Evolutionary conservation across 257 asterid species (phyloP), one percentile per base, ranked within the genome.

Genomic region (Nicotiana undulata): DNA sequence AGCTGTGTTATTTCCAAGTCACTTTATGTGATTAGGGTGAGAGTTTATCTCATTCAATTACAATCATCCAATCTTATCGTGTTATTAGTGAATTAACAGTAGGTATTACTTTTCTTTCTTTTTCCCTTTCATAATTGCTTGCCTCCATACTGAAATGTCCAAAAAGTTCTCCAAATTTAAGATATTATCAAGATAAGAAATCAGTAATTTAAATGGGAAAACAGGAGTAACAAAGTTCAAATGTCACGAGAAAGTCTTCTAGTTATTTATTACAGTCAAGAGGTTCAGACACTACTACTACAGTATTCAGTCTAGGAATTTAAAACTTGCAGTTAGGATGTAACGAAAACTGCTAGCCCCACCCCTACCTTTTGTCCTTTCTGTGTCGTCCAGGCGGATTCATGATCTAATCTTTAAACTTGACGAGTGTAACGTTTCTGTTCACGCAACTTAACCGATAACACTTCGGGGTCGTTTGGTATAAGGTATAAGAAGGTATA

Each of bases 171-270:
- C 86, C 85, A 84, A 63, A 67, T 86, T 58, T 82, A 84, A 64
- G 83, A 87, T 81, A 85, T 56, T 80, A 81, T 65, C 63, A 76
- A 86, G 83, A 86, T 46, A 2, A 15, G 4, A 24, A 46, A 4
- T 24, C 24, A 49, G 24, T 2, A 72, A 13, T 22, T 46, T 49
- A 15, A 1, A 4, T 6, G 20, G 24, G 9, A 49, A 49, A 26
- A 74, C 15, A 49, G 40, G 5, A 82, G 86, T 58, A 79, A 86
- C 82, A 83, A 87, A 92, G 85, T 92, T 90, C 91, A 90, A 92
- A 89, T 79, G 81, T 89, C 93, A 86, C 93, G 84, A 85, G 91
- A 72, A 83, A 81, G 81, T 79, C 86, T 87, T 86, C 81, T 80
- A 81, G 86, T 86, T 83, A 74, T 85, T 86, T 83, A 79, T 86